phyloP scores from a whole-genome alignment of 305 asterid species.

The Caryopteris hybrid region DNA sequence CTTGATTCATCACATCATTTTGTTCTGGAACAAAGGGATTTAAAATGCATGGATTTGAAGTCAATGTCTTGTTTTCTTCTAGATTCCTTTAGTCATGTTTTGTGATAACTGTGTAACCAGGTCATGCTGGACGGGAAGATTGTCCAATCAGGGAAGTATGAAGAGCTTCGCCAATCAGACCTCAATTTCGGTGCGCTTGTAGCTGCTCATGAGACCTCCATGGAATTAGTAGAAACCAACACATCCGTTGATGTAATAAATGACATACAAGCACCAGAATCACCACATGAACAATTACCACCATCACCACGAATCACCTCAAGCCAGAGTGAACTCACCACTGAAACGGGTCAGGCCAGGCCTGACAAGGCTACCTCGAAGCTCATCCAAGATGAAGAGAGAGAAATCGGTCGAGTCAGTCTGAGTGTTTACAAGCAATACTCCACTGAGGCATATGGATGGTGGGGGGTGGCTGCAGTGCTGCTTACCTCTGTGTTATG shows the following conservation, averaged over 20 bases:
- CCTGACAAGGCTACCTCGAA: conserved; percentile 33
- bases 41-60: neutral
- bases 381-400: conserved; percentile 66
- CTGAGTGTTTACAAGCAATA: conserved; percentile 48
- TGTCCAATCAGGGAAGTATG: conserved; percentile 70
- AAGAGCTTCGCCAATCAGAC: conserved; percentile 40
- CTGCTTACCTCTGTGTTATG: conserved; percentile 34
- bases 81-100: neutral
- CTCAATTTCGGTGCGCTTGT: conserved; percentile 58
- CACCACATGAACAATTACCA: conserved; percentile 25
- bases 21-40: too few relatives aligned
- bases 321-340: conserved; percentile 17
- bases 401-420: conserved; percentile 58
- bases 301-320: conserved; percentile 9
- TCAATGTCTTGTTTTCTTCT: neutral
- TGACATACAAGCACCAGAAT: conserved; percentile 16
- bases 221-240: conserved; percentile 49
- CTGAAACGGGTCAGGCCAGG: conserved; percentile 20
- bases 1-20: too few relatives aligned
- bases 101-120: conserved; percentile 18
- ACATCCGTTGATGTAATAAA: conserved; percentile 9
- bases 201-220: conserved; percentile 62
- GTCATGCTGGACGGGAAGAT: conserved; percentile 66
- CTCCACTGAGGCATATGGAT: conserved; percentile 55
- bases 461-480: conserved; percentile 54